Base-by-base conservation (phyloP, 441 rosid species). In the Viola pubescens region DNA sequence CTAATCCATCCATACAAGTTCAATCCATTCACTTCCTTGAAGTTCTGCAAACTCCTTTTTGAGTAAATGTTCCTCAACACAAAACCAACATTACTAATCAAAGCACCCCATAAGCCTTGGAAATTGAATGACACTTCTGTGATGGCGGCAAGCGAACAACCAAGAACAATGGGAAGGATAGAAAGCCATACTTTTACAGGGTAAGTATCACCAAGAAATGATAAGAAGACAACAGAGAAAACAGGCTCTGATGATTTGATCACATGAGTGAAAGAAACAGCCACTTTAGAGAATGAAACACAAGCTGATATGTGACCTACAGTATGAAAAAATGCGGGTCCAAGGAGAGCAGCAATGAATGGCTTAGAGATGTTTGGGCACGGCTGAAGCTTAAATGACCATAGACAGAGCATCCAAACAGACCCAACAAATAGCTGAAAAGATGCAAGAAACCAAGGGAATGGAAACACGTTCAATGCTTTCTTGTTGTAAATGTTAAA, bases 401-500 rank as follows among this genome's bases (percentile, higher is more conserved):
- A 91, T 54, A 89, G 72, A 60, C 75, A 56, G 6, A 87, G 14
- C 98, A 91, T 91, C 96, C 98, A 88, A 58, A 87, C 34, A 16
- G 95, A 91, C 11, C 98, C 98, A 9, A 86, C 89, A 38, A 88
- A 78, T 55, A 91, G 91, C 82, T 91, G 98, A 62, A 91, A 85
- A n/a, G 98, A 85, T 26, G 96, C 98, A 6, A 91, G 92, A 67
- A 91, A 89, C 98, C 98, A 91, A 9, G 98, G 98, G 63, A 73
- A 91, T 3, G 98, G 95, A 68, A 91, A 88, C 61, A 91, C 80
- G 42, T 88, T 88, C 63, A 91, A 73, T 4, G 86, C 89, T 64
- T 91, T 83, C 73, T 91, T 87, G 81, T 91, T 91, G 82, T 82
- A 91, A 73, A 91, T 85, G 76, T 88, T 91, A 77, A 91, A 91